Conservation (phyloP, 2,329 filamentous ascomycete species). For the Capronia coronata region DNA sequence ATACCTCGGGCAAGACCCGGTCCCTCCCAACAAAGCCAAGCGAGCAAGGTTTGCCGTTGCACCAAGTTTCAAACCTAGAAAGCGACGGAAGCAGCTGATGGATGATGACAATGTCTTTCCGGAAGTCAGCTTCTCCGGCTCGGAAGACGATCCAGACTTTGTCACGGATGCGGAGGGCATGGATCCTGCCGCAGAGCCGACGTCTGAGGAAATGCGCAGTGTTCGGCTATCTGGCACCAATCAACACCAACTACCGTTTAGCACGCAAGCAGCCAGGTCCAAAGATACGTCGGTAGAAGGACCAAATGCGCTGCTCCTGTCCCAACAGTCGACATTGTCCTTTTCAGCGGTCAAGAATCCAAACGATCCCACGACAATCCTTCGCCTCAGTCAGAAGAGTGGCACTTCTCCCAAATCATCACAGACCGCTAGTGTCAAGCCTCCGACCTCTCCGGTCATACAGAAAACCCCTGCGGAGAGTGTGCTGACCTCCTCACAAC, state of each 20-base stretch:
- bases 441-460: slow-evolving; percentile 1
- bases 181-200: background rate
- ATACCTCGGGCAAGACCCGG: slow-evolving; percentile 27
- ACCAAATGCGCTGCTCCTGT: slow-evolving; percentile 4
- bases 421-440: slow-evolving; percentile 22
- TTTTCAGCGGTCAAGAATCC: slow-evolving; percentile 75
- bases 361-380: slow-evolving; percentile 55
- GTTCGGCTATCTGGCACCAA: background rate
- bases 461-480: slow-evolving; percentile 9
- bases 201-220: slow-evolving; percentile 2
- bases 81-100: slow-evolving; percentile 20
- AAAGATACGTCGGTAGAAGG: slow-evolving; percentile 2
- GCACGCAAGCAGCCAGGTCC: background rate
- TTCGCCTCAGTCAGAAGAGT: slow-evolving; percentile 62
- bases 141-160: slow-evolving; percentile 19
- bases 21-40: slow-evolving; percentile 29
- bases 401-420: slow-evolving; percentile 46
- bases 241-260: background rate
- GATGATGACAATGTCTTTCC: slow-evolving; percentile 23
- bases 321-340: slow-evolving; percentile 45
- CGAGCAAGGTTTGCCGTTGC: slow-evolving; percentile 14
- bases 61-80: slow-evolving; percentile 16
- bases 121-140: slow-evolving; percentile 16
- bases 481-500: slow-evolving; percentile 3
- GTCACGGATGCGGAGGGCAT: background rate